Conservation (phyloP, 2,329 filamentous ascomycete genomes). For the Thielaviopsis euricoi region DNA sequence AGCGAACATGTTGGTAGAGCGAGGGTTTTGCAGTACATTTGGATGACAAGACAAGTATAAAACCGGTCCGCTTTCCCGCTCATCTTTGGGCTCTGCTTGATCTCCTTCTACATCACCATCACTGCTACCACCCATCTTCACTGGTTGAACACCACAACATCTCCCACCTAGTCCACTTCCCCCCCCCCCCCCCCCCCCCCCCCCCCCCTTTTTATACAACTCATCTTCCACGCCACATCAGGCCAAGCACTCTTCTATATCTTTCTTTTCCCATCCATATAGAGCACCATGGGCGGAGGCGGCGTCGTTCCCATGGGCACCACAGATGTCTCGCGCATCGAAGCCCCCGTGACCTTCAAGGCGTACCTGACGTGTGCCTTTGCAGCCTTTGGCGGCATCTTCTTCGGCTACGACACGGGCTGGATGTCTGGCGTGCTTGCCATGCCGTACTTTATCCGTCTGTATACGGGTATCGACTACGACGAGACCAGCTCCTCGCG, state of each 20-base stretch:
- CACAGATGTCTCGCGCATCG: conserved; percentile 40
- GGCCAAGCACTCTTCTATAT: background rate
- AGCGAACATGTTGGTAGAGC: too few species aligned
- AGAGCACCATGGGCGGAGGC: conserved; percentile 7
- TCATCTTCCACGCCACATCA: background rate
- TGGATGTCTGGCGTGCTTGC: conserved; percentile 53
- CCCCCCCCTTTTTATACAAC: background rate
- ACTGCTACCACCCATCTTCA: background rate
- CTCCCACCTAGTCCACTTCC: background rate
- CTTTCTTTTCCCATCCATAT: background rate
- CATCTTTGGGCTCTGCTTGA: background rate
- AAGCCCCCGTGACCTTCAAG: conserved; percentile 53
- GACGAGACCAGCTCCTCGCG: conserved; percentile 27
- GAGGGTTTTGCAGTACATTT: too few species aligned
- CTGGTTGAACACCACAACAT: background rate
- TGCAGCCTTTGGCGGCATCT: conserved; percentile 55
- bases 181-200: background rate
- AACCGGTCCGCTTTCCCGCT: too few species aligned
- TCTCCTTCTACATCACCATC: background rate
- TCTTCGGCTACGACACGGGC: conserved; percentile 66
- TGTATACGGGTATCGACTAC: conserved; percentile 20
- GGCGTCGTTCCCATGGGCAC: conserved; percentile 16
- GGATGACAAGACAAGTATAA: too few species aligned
- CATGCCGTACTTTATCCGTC: conserved; percentile 31
- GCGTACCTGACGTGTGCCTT: conserved; percentile 56